These are phyloP conservation scores for Adenanthera pavonina DNA, from an alignment of 306 rosid genomes.

Conservation along the genomic window DNA sequence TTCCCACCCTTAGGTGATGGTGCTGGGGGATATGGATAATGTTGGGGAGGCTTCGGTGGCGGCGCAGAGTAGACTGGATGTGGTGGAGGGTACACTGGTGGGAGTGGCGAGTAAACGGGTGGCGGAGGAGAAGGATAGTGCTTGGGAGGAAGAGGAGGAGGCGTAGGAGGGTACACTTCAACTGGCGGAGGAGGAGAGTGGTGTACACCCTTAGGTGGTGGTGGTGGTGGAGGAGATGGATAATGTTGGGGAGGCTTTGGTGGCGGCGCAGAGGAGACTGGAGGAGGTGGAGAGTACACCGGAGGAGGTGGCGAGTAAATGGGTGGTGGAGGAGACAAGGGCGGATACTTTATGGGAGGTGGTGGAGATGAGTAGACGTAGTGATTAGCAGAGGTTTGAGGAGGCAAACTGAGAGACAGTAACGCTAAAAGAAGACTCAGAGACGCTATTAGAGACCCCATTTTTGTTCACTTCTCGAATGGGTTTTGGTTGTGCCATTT, in stretches of 20 bases:
- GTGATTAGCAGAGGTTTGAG: constrained; percentile 36
- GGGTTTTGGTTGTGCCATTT: constrained; percentile 36
- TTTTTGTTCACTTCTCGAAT: constrained; percentile 10
- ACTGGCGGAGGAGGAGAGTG: too few species aligned
- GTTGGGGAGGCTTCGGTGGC: too few species aligned
- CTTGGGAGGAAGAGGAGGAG: too few species aligned
- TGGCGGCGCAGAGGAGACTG: constrained; percentile 10
- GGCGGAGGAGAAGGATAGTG: too few species aligned
- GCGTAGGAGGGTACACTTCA: too few species aligned
- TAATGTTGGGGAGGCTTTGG: constrained; percentile 13
- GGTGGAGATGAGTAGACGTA: constrained; percentile 58
- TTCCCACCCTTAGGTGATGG: too few species aligned
- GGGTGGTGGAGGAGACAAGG: constrained; percentile 2
- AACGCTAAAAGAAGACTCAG: constrained; percentile 48
- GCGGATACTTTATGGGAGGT: constrained; percentile 23
- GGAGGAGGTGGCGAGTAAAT: neutral
- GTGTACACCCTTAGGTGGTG: too few species aligned
- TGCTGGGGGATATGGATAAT: too few species aligned
- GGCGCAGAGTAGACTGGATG: too few species aligned
- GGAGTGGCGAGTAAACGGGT: too few species aligned
- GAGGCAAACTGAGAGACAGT: constrained; percentile 39
- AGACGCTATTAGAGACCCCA: constrained; percentile 56
- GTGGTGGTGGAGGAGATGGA: neutral
- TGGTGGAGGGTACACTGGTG: too few species aligned
- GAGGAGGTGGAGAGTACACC: neutral